Percentiles rank a stretch among this genome's conserved stretches.
Evolutionary conservation across 352 stramenopile genomes (phyloP).

Genomic region (Phytophthora pseudosyringae): DNA sequence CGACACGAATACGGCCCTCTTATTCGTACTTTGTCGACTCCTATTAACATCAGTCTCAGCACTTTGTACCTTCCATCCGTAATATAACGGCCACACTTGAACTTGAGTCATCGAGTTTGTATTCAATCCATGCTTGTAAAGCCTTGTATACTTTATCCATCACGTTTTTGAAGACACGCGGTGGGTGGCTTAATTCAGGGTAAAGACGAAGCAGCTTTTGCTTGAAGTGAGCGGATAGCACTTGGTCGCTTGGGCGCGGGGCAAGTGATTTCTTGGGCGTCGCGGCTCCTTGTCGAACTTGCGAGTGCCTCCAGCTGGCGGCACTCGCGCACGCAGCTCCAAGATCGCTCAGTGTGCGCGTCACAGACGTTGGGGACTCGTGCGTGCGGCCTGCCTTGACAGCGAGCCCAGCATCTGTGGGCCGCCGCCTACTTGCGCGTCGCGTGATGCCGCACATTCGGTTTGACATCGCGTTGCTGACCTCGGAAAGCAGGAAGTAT

Average conservation of each 20-base stretch:
- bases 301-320: slow-evolving; percentile 13
- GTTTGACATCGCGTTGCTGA: slow-evolving; percentile 29
- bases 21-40: too few species aligned
- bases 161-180: slow-evolving; percentile 15
- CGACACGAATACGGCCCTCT: too few species aligned
- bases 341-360: too few species aligned
- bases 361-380: slow-evolving; percentile 4
- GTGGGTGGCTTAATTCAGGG: slow-evolving; percentile 15
- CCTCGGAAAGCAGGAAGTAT: slow-evolving; percentile 20
- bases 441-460: slow-evolving; percentile 26
- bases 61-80: background rate
- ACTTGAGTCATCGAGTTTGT: slow-evolving; percentile 3
- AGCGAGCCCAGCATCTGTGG: slow-evolving; percentile 19
- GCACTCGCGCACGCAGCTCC: background rate
- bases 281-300: too few species aligned
- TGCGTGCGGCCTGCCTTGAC: slow-evolving; percentile 15
- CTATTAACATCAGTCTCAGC: background rate
- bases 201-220: slow-evolving; percentile 3
- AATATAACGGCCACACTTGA: slow-evolving; percentile 3
- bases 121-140: background rate
- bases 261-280: slow-evolving; percentile 8
- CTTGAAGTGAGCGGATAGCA: slow-evolving; percentile 26
- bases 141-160: slow-evolving; percentile 4
- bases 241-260: background rate
- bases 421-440: slow-evolving; percentile 32